These are phyloP conservation scores for Colletotrichum sp. DNA, from an alignment of 2,329 filamentous ascomycete species.

Conservation along the genomic window DNA sequence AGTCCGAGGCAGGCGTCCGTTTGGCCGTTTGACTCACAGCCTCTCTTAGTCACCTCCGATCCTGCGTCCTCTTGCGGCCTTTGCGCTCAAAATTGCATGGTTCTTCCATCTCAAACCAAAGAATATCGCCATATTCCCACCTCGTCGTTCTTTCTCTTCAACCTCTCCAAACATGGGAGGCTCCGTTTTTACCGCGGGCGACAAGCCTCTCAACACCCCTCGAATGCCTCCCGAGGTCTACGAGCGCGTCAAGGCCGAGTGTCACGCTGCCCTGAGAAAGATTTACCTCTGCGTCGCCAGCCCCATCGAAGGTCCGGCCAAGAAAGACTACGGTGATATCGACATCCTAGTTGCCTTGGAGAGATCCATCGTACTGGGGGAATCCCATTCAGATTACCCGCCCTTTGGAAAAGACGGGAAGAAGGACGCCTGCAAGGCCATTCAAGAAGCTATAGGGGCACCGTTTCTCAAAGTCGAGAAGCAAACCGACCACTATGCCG, in stretches of 20 bases:
- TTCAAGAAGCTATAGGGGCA: conserved; percentile 47
- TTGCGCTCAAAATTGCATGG: not conserved
- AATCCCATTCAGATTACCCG: not conserved
- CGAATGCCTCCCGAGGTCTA: conserved; percentile 70
- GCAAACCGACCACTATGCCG: conserved; percentile 49
- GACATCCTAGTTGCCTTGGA: conserved; percentile 67
- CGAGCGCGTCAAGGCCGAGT: conserved; percentile 48
- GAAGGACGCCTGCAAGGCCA: not conserved
- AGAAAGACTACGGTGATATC: conserved; percentile 73
- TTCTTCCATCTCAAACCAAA: not conserved
- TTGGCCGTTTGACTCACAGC: not conserved
- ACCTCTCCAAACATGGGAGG: conserved; percentile 64
- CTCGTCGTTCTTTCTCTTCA: not conserved
- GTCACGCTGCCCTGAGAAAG: conserved; percentile 48
- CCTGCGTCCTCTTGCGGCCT: not conserved
- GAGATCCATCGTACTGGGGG: conserved; percentile 2
- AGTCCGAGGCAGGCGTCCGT: not conserved
- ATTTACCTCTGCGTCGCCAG: conserved; percentile 61
- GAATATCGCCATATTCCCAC: not conserved
- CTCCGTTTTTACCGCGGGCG: conserved; percentile 55
- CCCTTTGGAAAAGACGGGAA: not conserved
- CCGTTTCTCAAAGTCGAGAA: conserved; percentile 35
- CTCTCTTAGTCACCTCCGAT: not conserved
- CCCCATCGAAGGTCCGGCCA: conserved; percentile 73
- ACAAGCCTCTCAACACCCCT: conserved; percentile 61